Evolutionary conservation across 352 stramenopile species (phyloP).

Genomic region (Thalassiosira exigua): DNA sequence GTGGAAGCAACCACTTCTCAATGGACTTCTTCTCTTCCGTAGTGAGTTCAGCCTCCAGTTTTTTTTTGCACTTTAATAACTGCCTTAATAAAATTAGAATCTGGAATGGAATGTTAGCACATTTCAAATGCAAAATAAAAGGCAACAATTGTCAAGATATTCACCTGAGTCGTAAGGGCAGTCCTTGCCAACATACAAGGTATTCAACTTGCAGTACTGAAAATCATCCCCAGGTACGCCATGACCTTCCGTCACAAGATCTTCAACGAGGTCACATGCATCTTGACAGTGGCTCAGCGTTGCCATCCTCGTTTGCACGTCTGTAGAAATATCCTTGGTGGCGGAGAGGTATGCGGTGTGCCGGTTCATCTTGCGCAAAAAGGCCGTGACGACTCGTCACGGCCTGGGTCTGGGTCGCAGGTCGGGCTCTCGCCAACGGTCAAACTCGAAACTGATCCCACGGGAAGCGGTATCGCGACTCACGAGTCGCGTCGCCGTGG

Average conservation of each 20-base stretch:
- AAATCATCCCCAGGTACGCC: constrained; percentile 5
- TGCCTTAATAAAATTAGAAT: constrained; percentile 1
- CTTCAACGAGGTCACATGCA: background rate
- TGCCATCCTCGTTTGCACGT: background rate
- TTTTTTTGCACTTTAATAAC: constrained; percentile 5
- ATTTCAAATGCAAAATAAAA: no score
- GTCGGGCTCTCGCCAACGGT: no score
- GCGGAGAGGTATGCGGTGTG: constrained; percentile 1
- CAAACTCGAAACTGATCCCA: no score
- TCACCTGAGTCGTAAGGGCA: background rate
- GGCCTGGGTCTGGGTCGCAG: no score
- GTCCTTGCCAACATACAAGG: background rate
- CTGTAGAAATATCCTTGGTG: background rate
- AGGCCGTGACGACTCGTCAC: no score
- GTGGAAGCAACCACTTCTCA: background rate
- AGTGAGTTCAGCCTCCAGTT: constrained; percentile 2
- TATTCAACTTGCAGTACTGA: constrained; percentile 8
- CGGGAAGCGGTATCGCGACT: no score
- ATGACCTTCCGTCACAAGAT: background rate
- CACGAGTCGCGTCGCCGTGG: no score
- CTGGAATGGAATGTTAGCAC: no score
- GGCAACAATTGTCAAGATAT: no score
- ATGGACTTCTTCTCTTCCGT: background rate
- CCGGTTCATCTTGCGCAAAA: background rate
- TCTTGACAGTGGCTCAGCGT: constrained; percentile 4